phyloP scores from a whole-genome alignment of 2,329 filamentous ascomycete genomes.

The Mollisiaceae sp. region DNA sequence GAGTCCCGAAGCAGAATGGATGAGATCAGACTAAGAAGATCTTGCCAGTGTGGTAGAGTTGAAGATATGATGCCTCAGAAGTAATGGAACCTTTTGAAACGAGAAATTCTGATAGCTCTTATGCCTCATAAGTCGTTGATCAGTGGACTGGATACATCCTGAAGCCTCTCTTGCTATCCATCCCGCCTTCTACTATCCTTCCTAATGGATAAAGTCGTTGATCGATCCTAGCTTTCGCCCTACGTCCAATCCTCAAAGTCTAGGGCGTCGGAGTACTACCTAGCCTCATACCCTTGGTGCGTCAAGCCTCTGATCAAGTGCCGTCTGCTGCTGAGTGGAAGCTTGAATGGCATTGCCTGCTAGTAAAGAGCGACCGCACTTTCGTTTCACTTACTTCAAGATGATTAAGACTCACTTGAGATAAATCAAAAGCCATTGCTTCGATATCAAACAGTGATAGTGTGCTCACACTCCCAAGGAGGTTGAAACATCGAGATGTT shows the following conservation, averaged over 20 bases:
- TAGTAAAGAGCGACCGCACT: too few species aligned
- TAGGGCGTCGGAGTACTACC: neutral
- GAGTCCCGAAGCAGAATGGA: conserved; percentile 44
- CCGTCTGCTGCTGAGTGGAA: neutral
- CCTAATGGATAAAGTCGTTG: neutral
- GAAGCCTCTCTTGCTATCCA: neutral
- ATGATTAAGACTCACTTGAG: too few species aligned
- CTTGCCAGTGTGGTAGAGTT: conserved; percentile 3
- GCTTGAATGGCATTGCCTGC: neutral
- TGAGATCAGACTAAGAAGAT: conserved; percentile 12
- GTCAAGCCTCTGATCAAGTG: neutral
- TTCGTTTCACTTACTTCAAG: too few species aligned
- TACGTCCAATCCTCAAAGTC: neutral
- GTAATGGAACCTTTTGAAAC: neutral
- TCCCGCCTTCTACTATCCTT: neutral
- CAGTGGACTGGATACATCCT: neutral
- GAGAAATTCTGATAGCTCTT: conserved; percentile 2
- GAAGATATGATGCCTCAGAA: neutral
- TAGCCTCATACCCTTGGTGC: neutral
- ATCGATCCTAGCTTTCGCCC: neutral
- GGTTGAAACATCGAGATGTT: neutral
- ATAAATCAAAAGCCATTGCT: neutral
- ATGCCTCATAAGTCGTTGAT: conserved; percentile 2
- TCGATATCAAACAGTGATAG: neutral
- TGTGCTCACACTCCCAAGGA: neutral